These are phyloP conservation scores for Mucor indicus DNA, from an alignment of 371 early-diverging fungal species.

Conservation along the genomic window DNA sequence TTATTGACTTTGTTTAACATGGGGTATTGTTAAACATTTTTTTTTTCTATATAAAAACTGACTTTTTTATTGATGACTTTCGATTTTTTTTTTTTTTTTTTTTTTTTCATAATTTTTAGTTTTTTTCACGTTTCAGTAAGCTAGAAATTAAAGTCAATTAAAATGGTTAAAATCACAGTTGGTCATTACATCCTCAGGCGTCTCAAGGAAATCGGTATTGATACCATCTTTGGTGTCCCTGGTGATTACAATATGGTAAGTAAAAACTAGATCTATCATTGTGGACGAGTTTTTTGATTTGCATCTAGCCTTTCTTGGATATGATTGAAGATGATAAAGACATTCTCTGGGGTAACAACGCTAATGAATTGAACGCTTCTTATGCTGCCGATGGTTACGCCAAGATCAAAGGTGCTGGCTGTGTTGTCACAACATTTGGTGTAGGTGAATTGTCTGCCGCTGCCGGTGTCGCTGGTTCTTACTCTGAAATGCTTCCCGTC, in stretches of 20 bases:
- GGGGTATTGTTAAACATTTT: too few species aligned
- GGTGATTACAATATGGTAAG: constrained; percentile 52
- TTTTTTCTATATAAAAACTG: too few species aligned
- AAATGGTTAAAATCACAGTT: constrained; percentile 19
- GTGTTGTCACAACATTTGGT: constrained; percentile 55
- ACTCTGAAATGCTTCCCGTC: constrained; percentile 54
- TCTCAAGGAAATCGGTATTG: constrained; percentile 42
- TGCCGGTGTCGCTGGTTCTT: constrained; percentile 53
- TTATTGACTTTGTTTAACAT: too few species aligned
- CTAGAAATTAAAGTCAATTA: too few species aligned
- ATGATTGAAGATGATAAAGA: constrained; percentile 35
- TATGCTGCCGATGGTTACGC: constrained; percentile 62
- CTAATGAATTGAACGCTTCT: constrained; percentile 46
- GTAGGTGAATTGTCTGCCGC: constrained; percentile 55
- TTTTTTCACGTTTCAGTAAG: too few species aligned
- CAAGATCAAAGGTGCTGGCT: constrained; percentile 30
- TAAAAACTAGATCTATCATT: neutral
- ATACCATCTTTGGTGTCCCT: constrained; percentile 45
- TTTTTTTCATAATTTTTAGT: too few species aligned
- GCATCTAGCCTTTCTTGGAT: constrained; percentile 18
- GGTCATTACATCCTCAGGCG: constrained; percentile 39
- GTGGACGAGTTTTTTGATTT: neutral
- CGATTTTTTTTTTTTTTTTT: too few species aligned
- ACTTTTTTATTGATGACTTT: too few species aligned
- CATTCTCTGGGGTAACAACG: constrained; percentile 38